Base-by-base conservation (phyloP, 1,284 basidiomycete genomes). In the Fomitopsis palustris region DNA sequence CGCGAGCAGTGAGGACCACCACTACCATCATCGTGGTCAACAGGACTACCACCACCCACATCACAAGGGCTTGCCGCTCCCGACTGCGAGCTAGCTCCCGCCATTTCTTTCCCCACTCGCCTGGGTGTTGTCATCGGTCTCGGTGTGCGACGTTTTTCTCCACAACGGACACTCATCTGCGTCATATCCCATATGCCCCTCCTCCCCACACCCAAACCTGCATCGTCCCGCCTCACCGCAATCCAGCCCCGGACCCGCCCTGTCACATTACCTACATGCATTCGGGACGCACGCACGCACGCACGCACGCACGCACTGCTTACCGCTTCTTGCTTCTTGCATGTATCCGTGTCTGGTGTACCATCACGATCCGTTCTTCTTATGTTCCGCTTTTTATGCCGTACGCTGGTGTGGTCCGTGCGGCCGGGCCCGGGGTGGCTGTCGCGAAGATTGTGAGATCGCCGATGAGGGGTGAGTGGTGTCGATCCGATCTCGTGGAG, bases 281-380 rank as follows among this genome's bases (percentile, higher is more conserved):
- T n/a, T n/a, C 39, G 39, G 39, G 17, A 41, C 17, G 43, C 10
- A 47, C 43, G 43, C 21, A n/a, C n/a, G n/a, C n/a, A n/a, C n/a
- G n/a, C n/a, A n/a, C n/a, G n/a, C n/a, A 6, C 39, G 39, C 39
- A 17, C 17, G 23, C 23, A 14, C 19, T 10, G 29, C 47, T n/a
- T 51, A 19, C 45, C 27, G 27, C 31, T 52, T 52, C 49, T 52
- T 52, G 49, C 49, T 52, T 52, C 49, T 52, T 52, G 49, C 49
- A 35, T 52, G 49, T 52, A 52, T n/a, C 14, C n/a, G 21, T 3
- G n/a, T 4, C 27, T 6, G 19, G 4, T 37, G 49, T 47, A 47
- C 2, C 27, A 21, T 29, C 25, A 16, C 45, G n/a, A n/a, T n/a
- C n/a, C n/a, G n/a, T 27, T 25, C 9, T 4, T 31, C 35, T 23